phyloP scores from a whole-genome alignment of 331 rosid genomes.

The Saraca asoca region DNA sequence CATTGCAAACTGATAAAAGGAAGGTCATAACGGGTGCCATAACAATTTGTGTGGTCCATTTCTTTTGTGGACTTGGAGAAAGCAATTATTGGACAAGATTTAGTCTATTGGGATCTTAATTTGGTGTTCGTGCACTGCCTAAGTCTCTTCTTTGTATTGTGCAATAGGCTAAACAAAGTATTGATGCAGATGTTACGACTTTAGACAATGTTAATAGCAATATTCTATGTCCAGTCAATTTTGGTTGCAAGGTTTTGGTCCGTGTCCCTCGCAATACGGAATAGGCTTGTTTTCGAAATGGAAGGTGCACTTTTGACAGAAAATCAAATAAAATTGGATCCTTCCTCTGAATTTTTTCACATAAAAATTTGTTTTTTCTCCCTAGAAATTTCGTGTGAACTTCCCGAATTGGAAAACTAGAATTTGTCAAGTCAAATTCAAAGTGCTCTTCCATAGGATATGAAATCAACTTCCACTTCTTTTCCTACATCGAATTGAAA shows the following conservation, averaged over 20 bases:
- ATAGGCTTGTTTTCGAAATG: background rate
- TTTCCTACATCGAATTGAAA: background rate
- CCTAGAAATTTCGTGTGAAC: background rate
- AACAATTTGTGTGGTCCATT: background rate
- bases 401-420: background rate
- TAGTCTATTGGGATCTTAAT: too few relatives aligned
- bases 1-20: background rate
- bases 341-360: background rate
- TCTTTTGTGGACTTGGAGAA: too few relatives aligned
- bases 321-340: background rate
- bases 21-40: background rate
- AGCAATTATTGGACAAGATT: too few relatives aligned
- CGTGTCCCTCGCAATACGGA: background rate
- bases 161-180: too few relatives aligned
- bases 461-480: background rate
- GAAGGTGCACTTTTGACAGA: background rate
- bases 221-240: background rate
- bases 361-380: background rate
- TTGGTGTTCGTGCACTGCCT: too few relatives aligned
- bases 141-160: too few relatives aligned
- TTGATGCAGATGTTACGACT: too few relatives aligned
- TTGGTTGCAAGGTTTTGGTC: background rate
- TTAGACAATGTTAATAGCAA: too few relatives aligned
- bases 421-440: background rate
- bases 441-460: constrained; percentile 4